Evolutionary conservation across 2,329 filamentous ascomycete species (phyloP), one percentile per base, ranked within the genome.

Genomic region (Botrytis sinoallii): DNA sequence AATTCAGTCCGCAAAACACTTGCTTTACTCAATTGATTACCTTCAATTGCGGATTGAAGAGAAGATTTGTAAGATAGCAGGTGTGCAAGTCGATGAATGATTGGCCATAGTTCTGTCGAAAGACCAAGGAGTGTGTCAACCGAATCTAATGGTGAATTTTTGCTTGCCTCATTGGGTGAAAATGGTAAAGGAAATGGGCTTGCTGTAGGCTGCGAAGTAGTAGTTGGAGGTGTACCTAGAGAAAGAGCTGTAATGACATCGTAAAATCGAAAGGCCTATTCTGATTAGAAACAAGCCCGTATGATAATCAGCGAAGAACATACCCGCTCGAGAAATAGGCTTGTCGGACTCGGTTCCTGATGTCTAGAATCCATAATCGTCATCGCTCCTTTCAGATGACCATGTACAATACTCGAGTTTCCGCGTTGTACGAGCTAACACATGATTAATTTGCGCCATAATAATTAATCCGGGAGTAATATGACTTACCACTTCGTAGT

Each of bases 201-300:
- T 29, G 84, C 84, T 22, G 84, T 83, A 18, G 85, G 84, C 3
- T 86, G 85, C 5, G 86, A 83, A 16, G 82, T 84, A 2, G 87
- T 87, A 25, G 89, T 83, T 3, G 88, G 88, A 12, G 87, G 83
- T 29, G 87, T 88, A 72, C 88, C 88, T 69, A 90, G 85, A 0
- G 89, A 90, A 44, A 91, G 82, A 2, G 89, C 88, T 7, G 88
- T 86, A 72, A 90, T 90, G 32, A 91, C 89, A 79, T 91, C 89
- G 81, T 91, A 90, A 77, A 90, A 91, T 9, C 87, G 85, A 76
- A 91, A 91, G 1, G 89, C 88, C 88, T 90, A 44, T 46, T 48
- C 40, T 16, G 44, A 76, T 83, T 48, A 83, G 79, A 60, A 32
- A 10, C 22, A 55, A 67, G 1, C 18, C 22, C 22, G 44, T 35